A percentile compares a stretch with the other conserved stretches of the same genome.
These are phyloP conservation scores for Solanum dulcamara DNA, from an alignment of 257 asterid genomes.

Conservation along the genomic window DNA sequence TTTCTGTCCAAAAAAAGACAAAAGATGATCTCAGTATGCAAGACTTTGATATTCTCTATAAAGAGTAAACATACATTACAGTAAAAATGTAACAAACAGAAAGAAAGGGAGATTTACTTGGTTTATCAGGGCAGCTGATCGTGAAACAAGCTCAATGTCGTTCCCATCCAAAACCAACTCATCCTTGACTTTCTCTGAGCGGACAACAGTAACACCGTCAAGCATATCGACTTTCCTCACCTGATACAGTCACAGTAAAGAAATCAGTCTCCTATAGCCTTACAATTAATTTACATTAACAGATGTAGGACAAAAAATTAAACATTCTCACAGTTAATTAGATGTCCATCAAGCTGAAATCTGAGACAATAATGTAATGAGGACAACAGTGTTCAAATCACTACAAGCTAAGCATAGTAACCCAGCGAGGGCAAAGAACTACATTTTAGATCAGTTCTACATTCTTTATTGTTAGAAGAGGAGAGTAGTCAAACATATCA, in stretches of 20 bases:
- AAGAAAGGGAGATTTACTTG: not conserved
- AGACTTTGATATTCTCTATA: not conserved
- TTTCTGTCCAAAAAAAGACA: not conserved
- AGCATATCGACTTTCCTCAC: not conserved
- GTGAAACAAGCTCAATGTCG: not conserved
- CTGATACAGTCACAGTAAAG: not conserved
- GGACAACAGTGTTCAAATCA: not conserved
- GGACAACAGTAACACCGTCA: not conserved
- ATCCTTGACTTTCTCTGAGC: not conserved
- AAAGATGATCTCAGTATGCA: not conserved
- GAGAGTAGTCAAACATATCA: not conserved
- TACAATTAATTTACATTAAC: not conserved
- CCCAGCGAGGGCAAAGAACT: not conserved
- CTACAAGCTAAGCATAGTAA: not conserved
- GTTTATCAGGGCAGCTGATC: not conserved
- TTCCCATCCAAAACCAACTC: not conserved
- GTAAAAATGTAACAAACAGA: not conserved
- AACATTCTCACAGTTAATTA: not conserved
- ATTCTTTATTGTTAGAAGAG: not conserved
- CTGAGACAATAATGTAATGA: not conserved
- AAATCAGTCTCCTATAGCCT: not conserved
- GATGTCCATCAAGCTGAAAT: not conserved
- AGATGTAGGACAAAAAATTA: not conserved
- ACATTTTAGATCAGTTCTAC: not conserved
- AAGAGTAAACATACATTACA: not conserved